These are phyloP conservation scores for Candida insectalens DNA, from an alignment of 805 yeast species.

Conservation along the genomic window DNA sequence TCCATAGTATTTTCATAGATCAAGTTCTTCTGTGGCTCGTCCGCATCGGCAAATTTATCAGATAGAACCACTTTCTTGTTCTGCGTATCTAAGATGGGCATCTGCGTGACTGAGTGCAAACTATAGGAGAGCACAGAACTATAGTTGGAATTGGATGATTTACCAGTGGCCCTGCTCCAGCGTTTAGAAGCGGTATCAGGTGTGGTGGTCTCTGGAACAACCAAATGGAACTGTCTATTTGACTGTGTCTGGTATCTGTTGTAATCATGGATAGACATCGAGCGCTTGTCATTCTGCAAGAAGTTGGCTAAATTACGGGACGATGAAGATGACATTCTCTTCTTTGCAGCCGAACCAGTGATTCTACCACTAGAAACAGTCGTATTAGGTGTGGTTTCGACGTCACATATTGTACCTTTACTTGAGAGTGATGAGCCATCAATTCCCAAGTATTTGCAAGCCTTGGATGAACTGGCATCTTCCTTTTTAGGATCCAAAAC, in stretches of 20 bases:
- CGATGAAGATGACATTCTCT: constrained; percentile 18
- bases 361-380: not conserved
- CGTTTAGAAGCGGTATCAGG: not conserved
- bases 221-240: constrained; percentile 1
- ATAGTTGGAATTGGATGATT: not conserved
- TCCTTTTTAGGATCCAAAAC: no score
- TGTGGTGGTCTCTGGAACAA: not conserved
- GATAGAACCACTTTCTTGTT: constrained; percentile 11
- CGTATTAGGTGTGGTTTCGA: not conserved
- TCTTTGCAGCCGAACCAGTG: constrained; percentile 3
- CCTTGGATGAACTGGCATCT: no score
- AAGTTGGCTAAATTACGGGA: constrained; percentile 18
- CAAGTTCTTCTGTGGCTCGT: constrained; percentile 7
- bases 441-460: not conserved
- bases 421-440: not conserved
- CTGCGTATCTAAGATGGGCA: constrained; percentile 17
- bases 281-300: constrained; percentile 7
- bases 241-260: constrained; percentile 5
- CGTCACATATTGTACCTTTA: no score
- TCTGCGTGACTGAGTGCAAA: constrained; percentile 23
- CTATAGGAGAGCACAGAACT: constrained; percentile 13
- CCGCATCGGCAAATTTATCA: constrained; percentile 23
- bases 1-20: constrained; percentile 2
- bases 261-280: constrained; percentile 12
- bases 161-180: not conserved